Base-by-base conservation (phyloP, 805 yeast species). In the Crinitomyces ghanaensis region DNA sequence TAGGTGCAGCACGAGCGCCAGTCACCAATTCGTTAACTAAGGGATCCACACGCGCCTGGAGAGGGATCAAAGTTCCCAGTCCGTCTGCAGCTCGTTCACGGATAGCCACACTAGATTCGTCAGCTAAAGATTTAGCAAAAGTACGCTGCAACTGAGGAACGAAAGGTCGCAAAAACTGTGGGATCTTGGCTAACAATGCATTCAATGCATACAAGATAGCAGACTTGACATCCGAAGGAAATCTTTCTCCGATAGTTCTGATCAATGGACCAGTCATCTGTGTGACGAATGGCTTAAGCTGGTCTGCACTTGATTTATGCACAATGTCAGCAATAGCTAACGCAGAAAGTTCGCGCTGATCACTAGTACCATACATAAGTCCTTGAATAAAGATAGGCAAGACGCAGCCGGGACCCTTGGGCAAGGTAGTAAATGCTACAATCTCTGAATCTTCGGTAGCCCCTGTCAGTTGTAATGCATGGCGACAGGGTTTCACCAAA, bases 141-240 rank as follows among this genome's bases (percentile, higher is more conserved):
- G 98, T 91, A 54, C 99, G 72, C 61, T 91, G 98, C 45, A 91
- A 68, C 62, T 91, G 99, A 6, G 99, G 99, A 57, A 91, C 74
- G 56, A 91, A 91, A 11, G 99, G 98, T 50, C 88, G 73, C 56
- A 91, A 67, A 54, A 83, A 82, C 51, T 79, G 83, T 2, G 98
- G 95, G 46, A 88, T 80, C 63, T 84, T 81, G 16, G 61, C 60
- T 49, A 91, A 74, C 51, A 93, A 62, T 42, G 71, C 71, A 51
- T 79, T 80, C 55, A 93, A 68, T 1, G 97, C 93, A 41, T 69
- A 67, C 50, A 91, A 66, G 45, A 93, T 88, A n/a, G 95, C 94
- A 23, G 94, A 77, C 65, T 91, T 91, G 46, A 91, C 83, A 45
- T 85, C 95, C 40, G 93, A 70, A 12, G 77, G 71, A 44, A 83